phyloP scores from a whole-genome alignment of 2,329 filamentous ascomycete genomes.

The Paracoccidioides brasiliensis region DNA sequence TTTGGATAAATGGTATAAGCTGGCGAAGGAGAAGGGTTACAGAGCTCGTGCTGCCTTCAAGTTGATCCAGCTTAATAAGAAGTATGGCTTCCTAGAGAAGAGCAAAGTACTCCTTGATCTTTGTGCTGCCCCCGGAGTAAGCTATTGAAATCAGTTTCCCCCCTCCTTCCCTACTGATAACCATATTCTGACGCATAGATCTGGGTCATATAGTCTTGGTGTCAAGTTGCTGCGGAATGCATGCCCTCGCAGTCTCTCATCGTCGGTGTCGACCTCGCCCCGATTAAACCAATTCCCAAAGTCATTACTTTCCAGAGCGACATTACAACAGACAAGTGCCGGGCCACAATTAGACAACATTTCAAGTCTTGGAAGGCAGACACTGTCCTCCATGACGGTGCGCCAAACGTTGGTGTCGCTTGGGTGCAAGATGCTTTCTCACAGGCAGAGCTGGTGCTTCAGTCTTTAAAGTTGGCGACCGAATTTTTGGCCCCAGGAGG shows the following conservation, averaged over 20 bases:
- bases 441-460: slow-evolving; percentile 82
- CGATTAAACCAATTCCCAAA: slow-evolving; percentile 89
- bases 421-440: slow-evolving; percentile 99
- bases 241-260: slow-evolving; percentile 88
- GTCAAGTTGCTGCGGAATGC: slow-evolving; percentile 86
- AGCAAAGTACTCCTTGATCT: slow-evolving; percentile 94
- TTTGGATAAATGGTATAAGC: slow-evolving; percentile 97
- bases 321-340: slow-evolving; percentile 93
- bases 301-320: slow-evolving; percentile 95
- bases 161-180: not conserved
- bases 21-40: slow-evolving; percentile 97
- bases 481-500: slow-evolving; percentile 84
- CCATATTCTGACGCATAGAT: not conserved
- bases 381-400: slow-evolving; percentile 89
- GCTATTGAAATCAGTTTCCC: slow-evolving; percentile 20
- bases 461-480: slow-evolving; percentile 83
- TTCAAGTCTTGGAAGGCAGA: slow-evolving; percentile 95
- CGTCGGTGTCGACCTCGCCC: slow-evolving; percentile 82
- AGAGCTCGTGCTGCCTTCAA: slow-evolving; percentile 94
- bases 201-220: slow-evolving; percentile 58
- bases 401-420: slow-evolving; percentile 92
- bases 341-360: slow-evolving; percentile 75
- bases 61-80: slow-evolving; percentile 95
- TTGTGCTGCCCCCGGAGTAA: slow-evolving; percentile 84
- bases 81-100: slow-evolving; percentile 95